Conservation (phyloP, 495 filamentous ascomycete species). For the Monascus purpureus region DNA sequence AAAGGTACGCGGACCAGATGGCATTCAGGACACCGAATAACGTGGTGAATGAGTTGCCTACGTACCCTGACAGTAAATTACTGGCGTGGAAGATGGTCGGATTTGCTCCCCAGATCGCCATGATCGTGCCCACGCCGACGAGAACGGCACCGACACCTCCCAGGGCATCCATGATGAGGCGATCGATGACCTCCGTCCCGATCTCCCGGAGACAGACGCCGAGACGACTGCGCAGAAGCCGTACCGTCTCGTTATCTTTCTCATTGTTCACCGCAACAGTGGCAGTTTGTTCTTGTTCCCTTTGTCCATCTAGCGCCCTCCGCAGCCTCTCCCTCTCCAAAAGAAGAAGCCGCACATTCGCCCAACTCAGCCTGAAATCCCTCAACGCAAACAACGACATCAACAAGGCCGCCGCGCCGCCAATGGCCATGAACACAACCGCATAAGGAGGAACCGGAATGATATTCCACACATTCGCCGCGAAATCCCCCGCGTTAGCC, state of each 20-base stretch:
- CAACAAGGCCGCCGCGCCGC: slow-evolving; percentile 27
- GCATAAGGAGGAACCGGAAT: slow-evolving; percentile 31
- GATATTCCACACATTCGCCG: slow-evolving; percentile 40
- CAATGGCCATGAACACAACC: slow-evolving; percentile 34
- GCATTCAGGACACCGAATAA: slow-evolving; percentile 30
- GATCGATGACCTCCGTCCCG: slow-evolving; percentile 32
- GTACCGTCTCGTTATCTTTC: slow-evolving; percentile 6
- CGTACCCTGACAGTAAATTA: slow-evolving; percentile 35
- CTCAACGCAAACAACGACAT: slow-evolving; percentile 29
- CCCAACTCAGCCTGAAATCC: slow-evolving; percentile 28
- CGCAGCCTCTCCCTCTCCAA: slow-evolving; percentile 21
- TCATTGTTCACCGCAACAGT: slow-evolving; percentile 5
- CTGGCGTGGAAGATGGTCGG: slow-evolving; percentile 23
- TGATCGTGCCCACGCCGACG: slow-evolving; percentile 33
- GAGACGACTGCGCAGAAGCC: slow-evolving; percentile 16
- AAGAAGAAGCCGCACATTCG: slow-evolving; percentile 27
- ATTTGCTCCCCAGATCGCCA: slow-evolving; percentile 36
- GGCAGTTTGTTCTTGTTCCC: slow-evolving; percentile 1
- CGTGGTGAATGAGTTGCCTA: slow-evolving; percentile 31
- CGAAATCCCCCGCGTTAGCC: slow-evolving; percentile 38
- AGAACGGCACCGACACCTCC: slow-evolving; percentile 31
- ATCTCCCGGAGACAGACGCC: slow-evolving; percentile 27
- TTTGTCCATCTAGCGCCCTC: slow-evolving; percentile 3
- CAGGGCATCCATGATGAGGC: slow-evolving; percentile 31
- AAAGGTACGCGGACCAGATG: slow-evolving; percentile 27